These are phyloP conservation scores for Lactarius sanguifluus DNA, from an alignment of 768 basidiomycete species.

Conservation along the genomic window DNA sequence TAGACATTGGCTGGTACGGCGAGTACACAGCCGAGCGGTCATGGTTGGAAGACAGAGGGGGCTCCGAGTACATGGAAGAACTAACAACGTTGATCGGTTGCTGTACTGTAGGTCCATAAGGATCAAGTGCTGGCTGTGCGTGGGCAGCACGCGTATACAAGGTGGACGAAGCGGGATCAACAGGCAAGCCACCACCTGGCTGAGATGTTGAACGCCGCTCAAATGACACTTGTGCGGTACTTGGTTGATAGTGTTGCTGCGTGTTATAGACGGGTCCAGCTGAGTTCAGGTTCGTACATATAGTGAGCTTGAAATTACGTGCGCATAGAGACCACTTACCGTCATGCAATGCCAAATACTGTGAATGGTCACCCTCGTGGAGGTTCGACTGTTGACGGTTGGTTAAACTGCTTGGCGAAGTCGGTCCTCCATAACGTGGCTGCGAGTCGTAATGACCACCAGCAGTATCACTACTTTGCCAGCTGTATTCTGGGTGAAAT, in stretches of 20 bases:
- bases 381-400: constrained; percentile 6
- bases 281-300: not conserved
- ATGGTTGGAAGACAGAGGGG: constrained; percentile 16
- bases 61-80: constrained; percentile 20
- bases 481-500: constrained; percentile 15
- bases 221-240: constrained; percentile 1
- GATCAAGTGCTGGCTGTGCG: constrained; percentile 11
- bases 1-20: constrained; percentile 32
- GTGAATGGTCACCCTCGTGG: constrained; percentile 5
- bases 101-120: constrained; percentile 12
- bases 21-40: constrained; percentile 32
- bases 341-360: constrained; percentile 14
- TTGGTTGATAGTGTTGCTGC: constrained; percentile 14
- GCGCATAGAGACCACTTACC: constrained; percentile 18
- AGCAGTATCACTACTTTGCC: constrained; percentile 9
- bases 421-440: constrained; percentile 13
- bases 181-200: not conserved
- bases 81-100: constrained; percentile 8
- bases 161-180: constrained; percentile 8
- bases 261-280: constrained; percentile 12
- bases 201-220: constrained; percentile 3
- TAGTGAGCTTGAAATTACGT: constrained; percentile 6
- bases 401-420: constrained; percentile 1
- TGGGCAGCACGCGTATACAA: constrained; percentile 18
- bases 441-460: constrained; percentile 14